Percentiles rank a stretch among this genome's conserved stretches.
Evolutionary conservation across 2,329 filamentous ascomycete genomes (phyloP).

Genomic region (Diaporthe citrichinensis): DNA sequence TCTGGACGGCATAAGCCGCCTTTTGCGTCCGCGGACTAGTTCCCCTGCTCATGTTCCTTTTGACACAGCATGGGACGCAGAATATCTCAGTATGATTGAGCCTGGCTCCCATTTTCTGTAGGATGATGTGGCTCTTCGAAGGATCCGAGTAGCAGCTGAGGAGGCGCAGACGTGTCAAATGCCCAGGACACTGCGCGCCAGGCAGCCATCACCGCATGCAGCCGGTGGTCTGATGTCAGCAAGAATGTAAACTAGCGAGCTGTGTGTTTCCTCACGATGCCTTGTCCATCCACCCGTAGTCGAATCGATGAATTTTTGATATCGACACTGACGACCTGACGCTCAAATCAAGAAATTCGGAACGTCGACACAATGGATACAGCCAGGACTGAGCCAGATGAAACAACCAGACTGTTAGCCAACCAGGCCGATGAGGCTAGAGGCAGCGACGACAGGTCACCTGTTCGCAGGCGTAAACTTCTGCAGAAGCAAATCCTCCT

Average conservation of each 20-base stretch:
- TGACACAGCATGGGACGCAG: too few species aligned
- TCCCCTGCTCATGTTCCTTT: neutral
- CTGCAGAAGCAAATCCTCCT: neutral
- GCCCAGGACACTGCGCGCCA: neutral
- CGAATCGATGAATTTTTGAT: neutral
- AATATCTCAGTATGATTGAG: too few species aligned
- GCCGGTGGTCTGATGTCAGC: conserved; percentile 15
- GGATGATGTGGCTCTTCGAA: neutral
- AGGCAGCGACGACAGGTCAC: neutral
- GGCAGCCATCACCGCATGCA: neutral
- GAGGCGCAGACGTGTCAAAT: neutral
- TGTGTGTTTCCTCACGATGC: neutral
- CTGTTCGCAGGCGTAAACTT: neutral
- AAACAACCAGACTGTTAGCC: neutral
- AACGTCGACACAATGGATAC: neutral
- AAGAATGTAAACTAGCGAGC: neutral
- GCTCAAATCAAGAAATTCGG: neutral
- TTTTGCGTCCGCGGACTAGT: neutral
- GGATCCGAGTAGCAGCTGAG: conserved; percentile 3
- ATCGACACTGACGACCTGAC: too few species aligned
- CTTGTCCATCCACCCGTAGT: neutral
- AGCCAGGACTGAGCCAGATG: neutral
- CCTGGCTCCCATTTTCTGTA: neutral
- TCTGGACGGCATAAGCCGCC: too few species aligned
- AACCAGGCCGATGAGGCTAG: neutral